Conservation (phyloP, 257 asterid genomes). For the Solanum piurae region DNA sequence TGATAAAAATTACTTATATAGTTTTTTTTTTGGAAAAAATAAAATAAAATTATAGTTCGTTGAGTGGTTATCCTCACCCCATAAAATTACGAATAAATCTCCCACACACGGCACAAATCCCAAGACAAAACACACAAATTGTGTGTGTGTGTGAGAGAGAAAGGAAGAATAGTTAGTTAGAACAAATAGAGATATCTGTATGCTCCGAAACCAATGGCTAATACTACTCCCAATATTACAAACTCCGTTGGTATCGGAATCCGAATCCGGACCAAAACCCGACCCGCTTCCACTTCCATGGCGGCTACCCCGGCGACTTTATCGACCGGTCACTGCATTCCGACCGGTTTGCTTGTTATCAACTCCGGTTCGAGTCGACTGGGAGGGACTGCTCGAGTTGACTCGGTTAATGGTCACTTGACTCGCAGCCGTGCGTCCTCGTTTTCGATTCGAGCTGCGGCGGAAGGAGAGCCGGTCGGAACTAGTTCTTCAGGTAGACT, state of each 20-base stretch:
- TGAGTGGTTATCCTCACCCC: background rate
- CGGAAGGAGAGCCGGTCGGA: constrained; percentile 6
- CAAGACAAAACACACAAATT: background rate
- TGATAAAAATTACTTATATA: background rate
- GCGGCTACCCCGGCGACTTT: background rate
- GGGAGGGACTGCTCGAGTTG: background rate
- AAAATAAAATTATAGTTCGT: background rate
- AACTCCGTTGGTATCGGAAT: constrained; percentile 1
- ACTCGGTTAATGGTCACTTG: background rate
- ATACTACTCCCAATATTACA: background rate
- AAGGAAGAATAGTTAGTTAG: background rate
- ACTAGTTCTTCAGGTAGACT: constrained; percentile 18
- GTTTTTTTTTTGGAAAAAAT: background rate
- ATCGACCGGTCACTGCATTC: background rate
- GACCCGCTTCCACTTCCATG: background rate
- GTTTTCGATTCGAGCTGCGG: constrained; percentile 13
- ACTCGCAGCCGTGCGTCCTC: background rate
- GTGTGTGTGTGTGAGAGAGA: background rate
- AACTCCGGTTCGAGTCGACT: background rate
- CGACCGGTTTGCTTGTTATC: background rate
- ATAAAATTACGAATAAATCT: background rate
- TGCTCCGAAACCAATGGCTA: constrained; percentile 32
- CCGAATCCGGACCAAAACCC: background rate
- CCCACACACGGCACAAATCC: background rate
- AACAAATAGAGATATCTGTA: background rate